Evolutionary conservation across 129 eudicot genomes (phyloP), one percentile per base, ranked within the genome.

Genomic region (Tagetes erecta): DNA sequence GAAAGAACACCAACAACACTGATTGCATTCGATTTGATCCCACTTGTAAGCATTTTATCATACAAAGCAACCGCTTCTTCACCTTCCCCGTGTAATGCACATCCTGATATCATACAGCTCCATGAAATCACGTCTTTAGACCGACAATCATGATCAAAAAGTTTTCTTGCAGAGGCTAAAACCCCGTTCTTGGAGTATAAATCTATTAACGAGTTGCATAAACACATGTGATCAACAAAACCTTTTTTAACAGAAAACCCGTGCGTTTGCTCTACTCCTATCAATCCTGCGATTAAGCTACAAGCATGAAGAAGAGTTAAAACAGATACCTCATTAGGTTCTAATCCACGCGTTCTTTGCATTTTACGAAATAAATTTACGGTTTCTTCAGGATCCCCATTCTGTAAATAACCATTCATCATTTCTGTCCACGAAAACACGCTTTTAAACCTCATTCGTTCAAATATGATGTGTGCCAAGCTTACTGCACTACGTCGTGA

Each of bases 171-270:
- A 59, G 68, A 71, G 67, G 6, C 80, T 63, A 89, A 82, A 74
- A 79, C 52, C 77, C 96, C 90, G 8, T 83, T 86, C 71, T 89
- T 84, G n/a, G 86, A 89, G 71, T 89, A 89, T 67, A 83, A 83
- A 58, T 84, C 96, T 10, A 89, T 83, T 8, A 89, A 57, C 58
- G 86, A 79, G 34, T 89, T 89, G 50, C 84, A 80, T 34, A 89
- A 80, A 52, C 86, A 80, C 14, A 78, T 71, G 76, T 82, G 87
- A 49, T 67, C 72, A 49, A 41, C 60, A 38, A 82, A 71, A 11
- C 76, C 82, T 55, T 41, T 78, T 73, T 86, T 80, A 12, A 70
- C 60, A 49, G 85, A 78, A 70, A 80, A 63, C 36, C 78, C 89
- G 41, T 89, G 96, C 72, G 83, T 60, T 64, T 84, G 84, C 46